Conservation (phyloP, 495 filamentous ascomycete species). For the Aspergillus incahuasiensis region DNA sequence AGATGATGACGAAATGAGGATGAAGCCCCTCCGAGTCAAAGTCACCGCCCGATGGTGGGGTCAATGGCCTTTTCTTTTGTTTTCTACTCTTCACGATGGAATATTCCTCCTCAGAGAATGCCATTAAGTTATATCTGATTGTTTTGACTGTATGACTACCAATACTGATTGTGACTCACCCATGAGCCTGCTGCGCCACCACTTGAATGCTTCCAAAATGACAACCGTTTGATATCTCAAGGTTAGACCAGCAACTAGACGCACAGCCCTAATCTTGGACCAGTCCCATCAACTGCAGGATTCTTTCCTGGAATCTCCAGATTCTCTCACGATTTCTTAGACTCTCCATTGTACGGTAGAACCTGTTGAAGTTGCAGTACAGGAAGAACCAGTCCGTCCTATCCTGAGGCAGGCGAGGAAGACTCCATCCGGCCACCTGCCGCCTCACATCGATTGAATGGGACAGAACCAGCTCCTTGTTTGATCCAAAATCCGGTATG, state of each 20-base stretch:
- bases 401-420: neutral
- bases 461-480: neutral
- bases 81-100: neutral
- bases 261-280: neutral
- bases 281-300: neutral
- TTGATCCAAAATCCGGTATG: neutral
- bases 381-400: too few relatives aligned
- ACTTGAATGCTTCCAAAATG: too few relatives aligned
- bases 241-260: too few relatives aligned
- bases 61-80: neutral
- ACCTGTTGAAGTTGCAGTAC: too few relatives aligned
- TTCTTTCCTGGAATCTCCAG: neutral
- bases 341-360: neutral
- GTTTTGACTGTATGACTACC: neutral
- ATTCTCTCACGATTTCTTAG: neutral
- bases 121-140: neutral
- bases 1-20: constrained; percentile 3
- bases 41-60: constrained; percentile 4
- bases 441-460: neutral
- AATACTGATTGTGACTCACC: constrained; percentile 1
- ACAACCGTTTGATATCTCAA: too few relatives aligned
- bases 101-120: neutral
- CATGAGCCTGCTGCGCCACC: neutral
- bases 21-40: neutral
- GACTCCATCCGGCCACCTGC: neutral